phyloP scores from a whole-genome alignment of 352 stramenopile species.

The Phytophthora macrochlamydospora region DNA sequence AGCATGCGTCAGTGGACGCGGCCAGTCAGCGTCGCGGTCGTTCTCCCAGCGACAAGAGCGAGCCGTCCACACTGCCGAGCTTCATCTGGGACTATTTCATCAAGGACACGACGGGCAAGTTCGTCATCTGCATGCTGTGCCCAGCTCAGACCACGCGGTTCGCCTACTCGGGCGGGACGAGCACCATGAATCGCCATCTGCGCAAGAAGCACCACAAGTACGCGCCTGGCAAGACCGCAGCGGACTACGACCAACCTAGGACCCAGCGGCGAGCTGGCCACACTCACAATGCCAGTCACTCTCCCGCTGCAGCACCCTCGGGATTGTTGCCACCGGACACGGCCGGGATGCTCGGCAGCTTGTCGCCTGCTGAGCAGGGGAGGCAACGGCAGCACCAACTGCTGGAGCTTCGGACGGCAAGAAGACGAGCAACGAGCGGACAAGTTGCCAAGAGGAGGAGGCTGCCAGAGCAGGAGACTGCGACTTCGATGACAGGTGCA shows the following conservation, averaged over 20 bases:
- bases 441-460: slow-evolving; percentile 21
- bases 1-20: too few relatives aligned
- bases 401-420: slow-evolving; percentile 61
- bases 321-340: slow-evolving; percentile 27
- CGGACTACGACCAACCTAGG: slow-evolving; percentile 65
- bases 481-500: slow-evolving; percentile 6
- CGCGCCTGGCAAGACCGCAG: slow-evolving; percentile 69
- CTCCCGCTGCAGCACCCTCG: neutral
- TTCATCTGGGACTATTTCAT: slow-evolving; percentile 90
- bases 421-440: slow-evolving; percentile 40
- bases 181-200: slow-evolving; percentile 85
- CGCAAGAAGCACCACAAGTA: slow-evolving; percentile 86
- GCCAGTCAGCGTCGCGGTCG: neutral
- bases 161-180: slow-evolving; percentile 82
- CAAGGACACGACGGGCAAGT: slow-evolving; percentile 78
- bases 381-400: slow-evolving; percentile 47
- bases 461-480: slow-evolving; percentile 5
- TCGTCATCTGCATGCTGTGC: slow-evolving; percentile 78
- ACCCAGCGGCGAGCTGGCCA: neutral
- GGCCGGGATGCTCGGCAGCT: slow-evolving; percentile 30
- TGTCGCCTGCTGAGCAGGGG: slow-evolving; percentile 43
- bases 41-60: slow-evolving; percentile 55
- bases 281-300: neutral
- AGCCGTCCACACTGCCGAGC: slow-evolving; percentile 59
- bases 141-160: slow-evolving; percentile 71